These are phyloP conservation scores for Trypanosoma avium DNA, from an alignment of 208 protist genomes.

Conservation along the genomic window DNA sequence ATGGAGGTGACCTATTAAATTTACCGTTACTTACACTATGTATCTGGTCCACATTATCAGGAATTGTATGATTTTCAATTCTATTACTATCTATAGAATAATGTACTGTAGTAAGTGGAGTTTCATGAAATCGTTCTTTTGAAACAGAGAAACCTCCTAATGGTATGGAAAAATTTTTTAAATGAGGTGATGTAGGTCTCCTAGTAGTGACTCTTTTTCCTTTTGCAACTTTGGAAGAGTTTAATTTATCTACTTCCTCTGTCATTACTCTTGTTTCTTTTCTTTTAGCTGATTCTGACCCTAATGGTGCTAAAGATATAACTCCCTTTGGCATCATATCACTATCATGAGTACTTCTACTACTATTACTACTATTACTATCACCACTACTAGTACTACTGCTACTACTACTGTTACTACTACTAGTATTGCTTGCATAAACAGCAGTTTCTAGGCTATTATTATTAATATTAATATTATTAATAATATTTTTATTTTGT, in stretches of 20 bases:
- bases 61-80: background rate
- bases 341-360: no score
- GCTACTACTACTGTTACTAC: background rate
- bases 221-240: background rate
- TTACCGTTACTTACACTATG: no score
- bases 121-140: background rate
- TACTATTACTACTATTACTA: background rate
- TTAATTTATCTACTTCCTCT: constrained; percentile 25
- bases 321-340: no score
- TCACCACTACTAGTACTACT: background rate
- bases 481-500: no score
- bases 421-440: background rate
- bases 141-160: background rate
- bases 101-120: background rate
- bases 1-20: no score
- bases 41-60: no score
- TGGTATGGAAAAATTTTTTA: constrained; percentile 8
- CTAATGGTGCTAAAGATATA: background rate
- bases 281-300: constrained; percentile 10
- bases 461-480: no score
- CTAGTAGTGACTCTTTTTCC: constrained; percentile 1
- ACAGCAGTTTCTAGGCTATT: background rate
- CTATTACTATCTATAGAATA: background rate
- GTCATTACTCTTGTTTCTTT: background rate
- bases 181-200: background rate